These are phyloP conservation scores for Penicillium sp. DNA, from an alignment of 2,329 filamentous ascomycete genomes.

Conservation along the genomic window DNA sequence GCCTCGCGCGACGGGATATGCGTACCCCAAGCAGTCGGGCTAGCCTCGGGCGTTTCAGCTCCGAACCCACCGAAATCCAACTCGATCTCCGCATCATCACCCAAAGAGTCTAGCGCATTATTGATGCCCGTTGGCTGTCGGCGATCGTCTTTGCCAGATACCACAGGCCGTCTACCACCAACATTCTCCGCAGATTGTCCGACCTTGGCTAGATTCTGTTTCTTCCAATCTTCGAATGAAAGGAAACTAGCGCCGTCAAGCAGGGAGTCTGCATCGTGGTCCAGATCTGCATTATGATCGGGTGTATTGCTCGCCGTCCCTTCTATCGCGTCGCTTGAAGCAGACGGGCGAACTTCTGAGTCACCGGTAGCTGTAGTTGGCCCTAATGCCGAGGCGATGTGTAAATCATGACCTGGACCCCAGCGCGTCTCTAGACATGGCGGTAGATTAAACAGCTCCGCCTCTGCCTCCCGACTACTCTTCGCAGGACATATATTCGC, in stretches of 20 bases:
- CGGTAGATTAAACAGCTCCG: conserved; percentile 16
- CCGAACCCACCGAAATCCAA: conserved; percentile 68
- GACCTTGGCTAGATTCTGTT: conserved; percentile 80
- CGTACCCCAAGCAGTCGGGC: conserved; percentile 33
- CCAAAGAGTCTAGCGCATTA: conserved; percentile 74
- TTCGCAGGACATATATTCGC: conserved; percentile 13
- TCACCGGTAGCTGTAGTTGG: neutral
- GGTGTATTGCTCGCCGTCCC: neutral
- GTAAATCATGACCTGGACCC: conserved; percentile 4
- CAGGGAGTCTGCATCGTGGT: conserved; percentile 64
- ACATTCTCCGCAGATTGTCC: conserved; percentile 74
- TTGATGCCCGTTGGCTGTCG: conserved; percentile 55
- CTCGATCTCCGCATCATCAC: conserved; percentile 86
- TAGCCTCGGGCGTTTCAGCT: conserved; percentile 43
- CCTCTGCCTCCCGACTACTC: conserved; percentile 18
- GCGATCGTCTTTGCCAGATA: conserved; percentile 51
- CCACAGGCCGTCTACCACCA: conserved; percentile 56
- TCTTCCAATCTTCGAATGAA: conserved; percentile 98
- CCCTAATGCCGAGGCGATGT: neutral
- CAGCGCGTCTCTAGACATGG: conserved; percentile 17
- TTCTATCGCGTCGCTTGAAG: conserved; percentile 2
- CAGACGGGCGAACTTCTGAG: neutral
- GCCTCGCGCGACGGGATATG: conserved; percentile 28
- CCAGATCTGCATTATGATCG: conserved; percentile 31
- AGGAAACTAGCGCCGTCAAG: conserved; percentile 81